Base-by-base conservation (phyloP, 345 rosid genomes). In the Camelina neglecta region DNA sequence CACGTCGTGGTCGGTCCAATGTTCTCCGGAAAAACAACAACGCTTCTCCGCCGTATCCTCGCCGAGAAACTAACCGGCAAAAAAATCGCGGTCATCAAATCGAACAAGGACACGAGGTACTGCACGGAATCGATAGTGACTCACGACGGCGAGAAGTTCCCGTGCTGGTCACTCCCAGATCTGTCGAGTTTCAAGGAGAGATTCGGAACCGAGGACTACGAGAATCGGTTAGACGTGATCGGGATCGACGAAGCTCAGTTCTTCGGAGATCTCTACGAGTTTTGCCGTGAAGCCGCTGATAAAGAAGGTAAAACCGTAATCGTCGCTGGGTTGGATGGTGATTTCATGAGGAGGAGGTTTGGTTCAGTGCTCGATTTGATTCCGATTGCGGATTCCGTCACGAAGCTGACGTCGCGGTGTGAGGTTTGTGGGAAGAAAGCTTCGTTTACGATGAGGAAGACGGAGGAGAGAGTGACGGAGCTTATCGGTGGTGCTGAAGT, bases 191-290 rank as follows among this genome's bases (percentile, higher is more conserved):
- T 94, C 74, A 86, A 75, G 38, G 81, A 79, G 57, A 85, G 67
- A 35, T 71, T 89, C 61, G 95, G 97, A 29, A 23, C 38, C 2
- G 88, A 85, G 64, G 91, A 90, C 7, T 94, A 94, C 73, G 74
- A 81, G 72, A 82, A 58, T 76, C 89, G 84, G 87, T 85, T 91
- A 12, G 98, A 91, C 76, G 97, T 94, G 79, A 94, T 94, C n/a
- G 97, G 96, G 5, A 91, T 91, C 50, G 98, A 91, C 15, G 98
- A 88, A 74, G 98, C 98, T 63, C 96, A 91, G 45, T 93, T 91
- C 81, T 91, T 93, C 63, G 90, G 81, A 35, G 98, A 90, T 67
- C 84, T 91, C 0, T 88, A 88, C 77, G 97, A 90, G 67, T 91
- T 94, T 76, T 94, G 97, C 81, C 84, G 86, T 15, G 91, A 88